Evolutionary conservation across 257 asterid species (phyloP).

Genomic region (Petunia axillaris): DNA sequence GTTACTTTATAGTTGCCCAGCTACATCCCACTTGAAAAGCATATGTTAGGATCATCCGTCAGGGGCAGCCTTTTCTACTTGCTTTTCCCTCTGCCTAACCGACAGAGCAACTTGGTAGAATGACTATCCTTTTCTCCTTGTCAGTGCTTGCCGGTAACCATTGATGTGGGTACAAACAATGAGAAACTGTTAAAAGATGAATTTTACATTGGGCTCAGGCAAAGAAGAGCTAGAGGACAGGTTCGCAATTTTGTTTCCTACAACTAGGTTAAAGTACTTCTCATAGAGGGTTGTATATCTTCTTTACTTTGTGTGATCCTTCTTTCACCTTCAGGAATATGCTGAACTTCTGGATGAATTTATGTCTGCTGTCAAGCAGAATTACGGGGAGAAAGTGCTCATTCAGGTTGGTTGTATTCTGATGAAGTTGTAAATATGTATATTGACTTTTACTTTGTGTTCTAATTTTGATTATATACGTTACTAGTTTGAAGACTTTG

Average conservation of each 20-base stretch:
- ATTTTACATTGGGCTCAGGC: conserved; percentile 72
- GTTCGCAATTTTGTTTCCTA: conserved; percentile 35
- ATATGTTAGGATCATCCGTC: background rate
- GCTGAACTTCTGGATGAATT: conserved; percentile 79
- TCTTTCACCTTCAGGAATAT: conserved; percentile 57
- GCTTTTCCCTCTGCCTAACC: background rate
- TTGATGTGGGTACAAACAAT: conserved; percentile 82
- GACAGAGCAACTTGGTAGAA: background rate
- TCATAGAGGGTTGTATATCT: background rate
- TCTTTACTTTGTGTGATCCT: conserved; percentile 19
- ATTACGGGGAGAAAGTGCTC: conserved; percentile 83
- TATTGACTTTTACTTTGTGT: background rate
- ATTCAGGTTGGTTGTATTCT: conserved; percentile 54
- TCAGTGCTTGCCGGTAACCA: conserved; percentile 83
- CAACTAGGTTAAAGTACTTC: conserved; percentile 7
- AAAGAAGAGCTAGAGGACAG: conserved; percentile 77
- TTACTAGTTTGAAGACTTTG: conserved; percentile 83
- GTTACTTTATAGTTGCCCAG: background rate
- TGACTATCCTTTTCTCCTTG: conserved; percentile 10
- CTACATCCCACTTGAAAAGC: background rate
- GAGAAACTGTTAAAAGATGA: conserved; percentile 69
- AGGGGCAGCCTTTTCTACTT: background rate
- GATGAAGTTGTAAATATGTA: background rate
- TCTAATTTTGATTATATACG: conserved; percentile 8
- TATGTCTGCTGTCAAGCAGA: conserved; percentile 81